phyloP scores from a whole-genome alignment of 768 basidiomycete genomes.

The Podaxis sp. region DNA sequence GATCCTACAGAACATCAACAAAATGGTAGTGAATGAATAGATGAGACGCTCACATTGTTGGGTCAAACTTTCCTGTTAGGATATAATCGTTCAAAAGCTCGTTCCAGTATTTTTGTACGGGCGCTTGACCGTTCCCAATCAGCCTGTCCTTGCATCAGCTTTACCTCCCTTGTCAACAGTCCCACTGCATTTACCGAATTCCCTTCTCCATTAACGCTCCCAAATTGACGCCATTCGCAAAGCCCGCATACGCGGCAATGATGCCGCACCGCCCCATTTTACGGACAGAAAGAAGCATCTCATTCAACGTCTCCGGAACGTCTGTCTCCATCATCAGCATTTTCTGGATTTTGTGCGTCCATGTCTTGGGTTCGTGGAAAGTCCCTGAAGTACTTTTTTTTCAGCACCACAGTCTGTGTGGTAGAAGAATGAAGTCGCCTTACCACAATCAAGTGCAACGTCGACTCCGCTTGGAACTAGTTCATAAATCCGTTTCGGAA shows the following conservation, averaged over 20 bases:
- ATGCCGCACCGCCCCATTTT: slow-evolving; percentile 64
- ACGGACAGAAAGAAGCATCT: slow-evolving; percentile 44
- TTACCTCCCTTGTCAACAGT: neutral
- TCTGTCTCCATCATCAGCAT: slow-evolving; percentile 76
- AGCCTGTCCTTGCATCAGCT: slow-evolving; percentile 29
- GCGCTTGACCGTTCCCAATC: slow-evolving; percentile 76
- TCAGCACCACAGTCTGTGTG: too few species aligned
- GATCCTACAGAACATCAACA: slow-evolving; percentile 31
- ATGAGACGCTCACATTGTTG: slow-evolving; percentile 44
- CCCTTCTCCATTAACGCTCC: slow-evolving; percentile 82
- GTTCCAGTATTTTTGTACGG: slow-evolving; percentile 74
- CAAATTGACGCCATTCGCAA: slow-evolving; percentile 66
- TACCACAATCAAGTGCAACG: slow-evolving; percentile 55
- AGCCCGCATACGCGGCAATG: slow-evolving; percentile 69
- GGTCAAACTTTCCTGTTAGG: slow-evolving; percentile 63
- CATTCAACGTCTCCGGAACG: slow-evolving; percentile 58
- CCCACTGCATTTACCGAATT: slow-evolving; percentile 35
- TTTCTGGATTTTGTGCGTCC: slow-evolving; percentile 68
- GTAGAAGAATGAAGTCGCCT: neutral
- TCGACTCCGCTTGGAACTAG: slow-evolving; percentile 66
- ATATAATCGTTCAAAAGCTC: slow-evolving; percentile 68
- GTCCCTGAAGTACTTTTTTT: slow-evolving; percentile 33
- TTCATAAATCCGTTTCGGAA: slow-evolving; percentile 57
- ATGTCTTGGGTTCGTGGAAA: slow-evolving; percentile 70
- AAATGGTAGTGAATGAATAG: slow-evolving; percentile 4